Evolutionary conservation across 345 rosid species (phyloP), one percentile per base, ranked within the genome.

Genomic region (Lagerstroemia speciosa): DNA sequence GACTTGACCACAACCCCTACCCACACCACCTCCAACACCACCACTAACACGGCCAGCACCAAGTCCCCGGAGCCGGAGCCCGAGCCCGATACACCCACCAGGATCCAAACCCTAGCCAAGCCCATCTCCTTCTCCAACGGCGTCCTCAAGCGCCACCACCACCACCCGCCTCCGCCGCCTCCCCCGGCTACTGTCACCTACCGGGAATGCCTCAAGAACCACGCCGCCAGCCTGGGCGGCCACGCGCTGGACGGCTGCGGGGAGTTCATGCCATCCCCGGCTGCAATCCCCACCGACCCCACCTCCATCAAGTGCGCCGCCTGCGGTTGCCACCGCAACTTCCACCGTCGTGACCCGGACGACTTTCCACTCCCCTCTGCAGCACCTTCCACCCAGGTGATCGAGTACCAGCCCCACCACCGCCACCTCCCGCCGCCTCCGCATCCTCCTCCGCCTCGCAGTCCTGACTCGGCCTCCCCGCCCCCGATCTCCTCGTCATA

Each of bases 221-320:
- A 84, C 61, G 87, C 87, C 5, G 85, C 84, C n/a, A 68, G 79
- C 68, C 53, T 79, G 34, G 85, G 87, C 1, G 79, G 87, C 69
- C 83, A 81, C 63, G 85, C 84, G 45, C 76, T 77, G 55, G 85
- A 84, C 72, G 87, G 87, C 26, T 84, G 87, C 71, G 78, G 87
- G 17, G 87, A 84, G 79, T 84, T 84, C 80, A 77, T 84, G 82
- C 80, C 85, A 3, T 69, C 34, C 20, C 71, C 71, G 16, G 61
- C 53, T 1, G 78, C 76, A 9, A 73, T 68, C 62, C n/a, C 71
- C 29, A 37, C 64, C 3, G 65, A 36, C 43, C 72, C 72, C 5
- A 70, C 72, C 41, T 67, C 75, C n/a, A 77, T 84, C 63, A 75
- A 45, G 1, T 84, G 88, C 32, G 88, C 87, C n/a, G 87, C 85